Base-by-base conservation (phyloP, 208 protist genomes). In the Wallacemonas collosoma region DNA sequence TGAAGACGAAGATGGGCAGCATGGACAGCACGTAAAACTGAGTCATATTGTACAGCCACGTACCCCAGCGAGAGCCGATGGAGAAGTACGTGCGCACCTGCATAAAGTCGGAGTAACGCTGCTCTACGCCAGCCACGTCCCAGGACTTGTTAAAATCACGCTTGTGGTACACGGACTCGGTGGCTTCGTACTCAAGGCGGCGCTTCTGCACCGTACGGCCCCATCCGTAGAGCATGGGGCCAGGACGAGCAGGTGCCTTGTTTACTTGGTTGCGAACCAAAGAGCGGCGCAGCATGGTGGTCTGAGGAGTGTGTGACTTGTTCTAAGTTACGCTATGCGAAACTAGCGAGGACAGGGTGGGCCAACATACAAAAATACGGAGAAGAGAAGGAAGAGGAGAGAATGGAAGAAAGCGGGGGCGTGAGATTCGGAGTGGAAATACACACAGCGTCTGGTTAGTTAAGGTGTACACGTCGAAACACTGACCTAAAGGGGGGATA, bases 141-240 rank as follows among this genome's bases (percentile, higher is more conserved):
- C 92, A 97, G 56, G 80, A 83, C 80, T 95, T 94, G 81, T 97
- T 97, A 82, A 97, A 97, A 71, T 97, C 92, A 61, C 92, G 89
- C 79, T 95, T 95, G 83, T 93, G 87, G 77, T 97, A 97, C 73
- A 89, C 91, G 58, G 88, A 93, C 80, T 97, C 89, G 36, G 88
- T 87, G 15, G 92, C 79, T 81, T 97, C 92, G 79, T 97, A 97
- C 84, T 97, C 89, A 2, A 97, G 88, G 60, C 92, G 92, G 56
- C 92, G 85, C 83, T 97, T 97, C 80, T 97, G 92, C 81, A 85
- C 86, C 15, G 92, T 94, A 64, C 92, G 89, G 4, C 92, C 92
- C 92, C 92, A 97, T 56, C 92, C 92, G 77, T 94, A 91, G 63
- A 97, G 86, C 80, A 85, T 95, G 8, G 92, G 92, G 14, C 92